phyloP scores from a whole-genome alignment of 352 stramenopile genomes.

The Plasmopara viticola region DNA sequence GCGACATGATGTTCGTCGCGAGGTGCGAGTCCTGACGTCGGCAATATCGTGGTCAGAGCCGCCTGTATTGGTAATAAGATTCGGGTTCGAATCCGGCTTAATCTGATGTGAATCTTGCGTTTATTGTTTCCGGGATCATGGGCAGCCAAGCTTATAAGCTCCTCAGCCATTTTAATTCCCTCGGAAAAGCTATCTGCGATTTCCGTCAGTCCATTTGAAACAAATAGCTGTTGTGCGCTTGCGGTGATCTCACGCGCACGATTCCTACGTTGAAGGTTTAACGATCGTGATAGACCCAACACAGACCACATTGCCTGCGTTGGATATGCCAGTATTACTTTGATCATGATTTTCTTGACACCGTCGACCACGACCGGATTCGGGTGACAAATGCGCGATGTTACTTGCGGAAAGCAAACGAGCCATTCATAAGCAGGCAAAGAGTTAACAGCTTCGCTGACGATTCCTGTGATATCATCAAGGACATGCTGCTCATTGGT shows the following conservation, averaged over 20 bases:
- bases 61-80: conserved; percentile 82
- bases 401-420: conserved; percentile 96
- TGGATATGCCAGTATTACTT: conserved; percentile 91
- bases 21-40: conserved; percentile 53
- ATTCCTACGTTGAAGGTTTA: conserved; percentile 66
- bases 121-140: conserved; percentile 69
- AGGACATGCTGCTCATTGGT: conserved; percentile 59
- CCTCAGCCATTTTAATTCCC: conserved; percentile 87
- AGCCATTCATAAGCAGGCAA: conserved; percentile 93
- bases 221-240: conserved; percentile 55
- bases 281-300: conserved; percentile 90
- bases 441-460: conserved; percentile 46
- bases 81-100: conserved; percentile 57
- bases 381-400: conserved; percentile 91
- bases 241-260: conserved; percentile 61
- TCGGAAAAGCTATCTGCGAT: conserved; percentile 81
- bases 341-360: conserved; percentile 92
- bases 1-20: conserved; percentile 44
- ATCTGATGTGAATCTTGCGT: conserved; percentile 74
- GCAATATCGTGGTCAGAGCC: conserved; percentile 66
- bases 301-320: conserved; percentile 97
- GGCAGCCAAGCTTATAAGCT: conserved; percentile 91
- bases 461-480: conserved; percentile 52
- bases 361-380: conserved; percentile 79
- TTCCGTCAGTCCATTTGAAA: conserved; percentile 54